phyloP scores from a whole-genome alignment of 208 protist genomes.

The Crithidia brevicula region DNA sequence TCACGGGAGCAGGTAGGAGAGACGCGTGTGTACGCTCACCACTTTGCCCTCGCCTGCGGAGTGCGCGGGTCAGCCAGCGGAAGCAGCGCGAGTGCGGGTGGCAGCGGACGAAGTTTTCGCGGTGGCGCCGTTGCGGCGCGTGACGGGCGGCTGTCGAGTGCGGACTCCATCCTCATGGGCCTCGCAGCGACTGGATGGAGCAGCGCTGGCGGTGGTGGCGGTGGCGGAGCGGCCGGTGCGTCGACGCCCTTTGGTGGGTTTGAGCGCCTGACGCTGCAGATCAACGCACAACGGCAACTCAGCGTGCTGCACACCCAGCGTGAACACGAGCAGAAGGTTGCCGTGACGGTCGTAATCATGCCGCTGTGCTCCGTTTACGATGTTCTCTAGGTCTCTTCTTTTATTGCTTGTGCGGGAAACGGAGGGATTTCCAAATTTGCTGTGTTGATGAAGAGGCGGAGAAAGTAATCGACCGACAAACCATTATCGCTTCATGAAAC shows the following conservation, averaged over 20 bases:
- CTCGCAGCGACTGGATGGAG: slow-evolving; percentile 13
- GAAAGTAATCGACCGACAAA: too few relatives aligned
- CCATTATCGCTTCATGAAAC: too few relatives aligned
- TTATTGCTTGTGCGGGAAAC: neutral
- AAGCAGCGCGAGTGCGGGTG: neutral
- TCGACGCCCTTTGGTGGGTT: slow-evolving; percentile 51
- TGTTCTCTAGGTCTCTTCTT: slow-evolving; percentile 4
- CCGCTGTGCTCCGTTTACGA: slow-evolving; percentile 46
- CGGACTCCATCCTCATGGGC: slow-evolving; percentile 30
- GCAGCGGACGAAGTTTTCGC: slow-evolving; percentile 4
- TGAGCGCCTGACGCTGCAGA: slow-evolving; percentile 75
- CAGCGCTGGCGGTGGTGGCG: slow-evolving; percentile 13
- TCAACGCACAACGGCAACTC: slow-evolving; percentile 73
- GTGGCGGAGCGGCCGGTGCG: neutral
- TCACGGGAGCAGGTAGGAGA: slow-evolving; percentile 23
- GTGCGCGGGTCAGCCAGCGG: slow-evolving; percentile 23
- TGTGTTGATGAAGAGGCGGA: too few relatives aligned
- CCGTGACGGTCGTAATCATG: slow-evolving; percentile 69
- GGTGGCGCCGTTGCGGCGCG: slow-evolving; percentile 16
- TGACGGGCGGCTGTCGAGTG: slow-evolving; percentile 60
- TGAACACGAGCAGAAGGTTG: slow-evolving; percentile 67
- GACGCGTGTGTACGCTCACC: slow-evolving; percentile 67
- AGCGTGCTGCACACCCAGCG: slow-evolving; percentile 74
- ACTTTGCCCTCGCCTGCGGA: slow-evolving; percentile 72
- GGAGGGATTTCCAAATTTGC: too few relatives aligned